phyloP scores from a whole-genome alignment of 305 asterid genomes.

The Solanum hybrid region DNA sequence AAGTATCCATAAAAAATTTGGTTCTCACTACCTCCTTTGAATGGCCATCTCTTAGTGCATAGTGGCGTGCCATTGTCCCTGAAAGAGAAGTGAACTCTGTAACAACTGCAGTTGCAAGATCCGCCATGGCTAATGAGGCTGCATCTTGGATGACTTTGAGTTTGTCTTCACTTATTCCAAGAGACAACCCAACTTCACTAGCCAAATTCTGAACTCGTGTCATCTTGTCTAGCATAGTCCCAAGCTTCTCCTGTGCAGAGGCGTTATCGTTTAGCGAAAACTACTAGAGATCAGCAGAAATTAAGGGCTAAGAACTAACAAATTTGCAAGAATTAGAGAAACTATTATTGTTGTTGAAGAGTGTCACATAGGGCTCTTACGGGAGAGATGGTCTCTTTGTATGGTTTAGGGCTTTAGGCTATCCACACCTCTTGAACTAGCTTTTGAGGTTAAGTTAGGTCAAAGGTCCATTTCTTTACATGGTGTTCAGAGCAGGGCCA shows the following conservation, averaged over 20 bases:
- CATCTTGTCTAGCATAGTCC: constrained; percentile 94
- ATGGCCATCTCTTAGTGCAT: constrained; percentile 91
- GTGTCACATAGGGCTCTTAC: not conserved
- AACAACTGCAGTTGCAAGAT: constrained; percentile 88
- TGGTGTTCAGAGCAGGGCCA: not conserved
- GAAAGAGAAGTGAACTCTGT: constrained; percentile 90
- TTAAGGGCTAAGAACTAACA: not conserved
- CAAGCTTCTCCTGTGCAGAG: constrained; percentile 68
- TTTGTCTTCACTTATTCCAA: constrained; percentile 47
- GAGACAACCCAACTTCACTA: constrained; percentile 48
- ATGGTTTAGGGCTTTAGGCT: not conserved
- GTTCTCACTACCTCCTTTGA: constrained; percentile 54
- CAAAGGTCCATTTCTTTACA: not conserved
- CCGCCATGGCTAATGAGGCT: constrained; percentile 84
- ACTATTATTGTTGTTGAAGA: not conserved
- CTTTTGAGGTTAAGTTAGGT: not conserved
- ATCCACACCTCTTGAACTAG: not conserved
- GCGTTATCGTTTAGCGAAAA: not conserved
- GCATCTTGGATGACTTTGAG: constrained; percentile 56
- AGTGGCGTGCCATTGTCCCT: constrained; percentile 93
- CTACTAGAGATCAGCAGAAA: not conserved
- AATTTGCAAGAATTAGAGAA: not conserved
- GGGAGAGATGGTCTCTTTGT: not conserved
- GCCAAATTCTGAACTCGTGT: constrained; percentile 60
- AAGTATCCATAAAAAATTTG: not conserved